Evolutionary conservation across 148 eudicot species (phyloP).

Genomic region (Rhododendron ferrugineum): DNA sequence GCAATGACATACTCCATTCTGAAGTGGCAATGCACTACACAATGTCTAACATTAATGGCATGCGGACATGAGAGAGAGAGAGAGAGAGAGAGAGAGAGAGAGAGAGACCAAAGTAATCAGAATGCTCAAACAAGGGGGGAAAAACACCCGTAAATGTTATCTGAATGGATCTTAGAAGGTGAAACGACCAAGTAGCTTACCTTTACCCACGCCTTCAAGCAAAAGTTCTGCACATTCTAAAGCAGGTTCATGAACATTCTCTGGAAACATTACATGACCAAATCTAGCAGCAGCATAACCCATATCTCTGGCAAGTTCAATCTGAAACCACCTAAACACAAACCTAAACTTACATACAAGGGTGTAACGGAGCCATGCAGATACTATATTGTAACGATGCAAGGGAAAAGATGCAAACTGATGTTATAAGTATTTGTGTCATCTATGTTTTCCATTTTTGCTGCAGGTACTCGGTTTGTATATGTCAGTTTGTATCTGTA

Average conservation of each 20-base stretch:
- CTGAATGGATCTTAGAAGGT: background rate
- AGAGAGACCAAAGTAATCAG: background rate
- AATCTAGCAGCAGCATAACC: constrained; percentile 97
- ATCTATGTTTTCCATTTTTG: background rate
- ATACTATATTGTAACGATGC: background rate
- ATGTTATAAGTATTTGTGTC: background rate
- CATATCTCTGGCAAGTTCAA: constrained; percentile 95
- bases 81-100: background rate
- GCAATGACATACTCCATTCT: background rate
- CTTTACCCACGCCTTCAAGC: constrained; percentile 97
- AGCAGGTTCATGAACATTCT: constrained; percentile 95
- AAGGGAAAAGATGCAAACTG: background rate
- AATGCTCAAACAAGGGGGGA: background rate
- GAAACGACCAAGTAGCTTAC: constrained; percentile 25
- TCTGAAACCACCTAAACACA: constrained; percentile 85
- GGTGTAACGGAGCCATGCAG: background rate
- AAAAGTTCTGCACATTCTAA: constrained; percentile 82
- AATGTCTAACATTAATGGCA: background rate
- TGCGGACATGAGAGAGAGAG: background rate
- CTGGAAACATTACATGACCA: constrained; percentile 99
- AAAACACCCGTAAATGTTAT: background rate
- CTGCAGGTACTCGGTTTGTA: background rate
- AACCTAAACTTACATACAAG: constrained; percentile 25
- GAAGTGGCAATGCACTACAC: background rate
- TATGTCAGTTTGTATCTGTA: background rate